Percentiles rank a stretch among this genome's conserved stretches.
phyloP scores from a whole-genome alignment of 768 basidiomycete species.

The Lentinula aciculospora region DNA sequence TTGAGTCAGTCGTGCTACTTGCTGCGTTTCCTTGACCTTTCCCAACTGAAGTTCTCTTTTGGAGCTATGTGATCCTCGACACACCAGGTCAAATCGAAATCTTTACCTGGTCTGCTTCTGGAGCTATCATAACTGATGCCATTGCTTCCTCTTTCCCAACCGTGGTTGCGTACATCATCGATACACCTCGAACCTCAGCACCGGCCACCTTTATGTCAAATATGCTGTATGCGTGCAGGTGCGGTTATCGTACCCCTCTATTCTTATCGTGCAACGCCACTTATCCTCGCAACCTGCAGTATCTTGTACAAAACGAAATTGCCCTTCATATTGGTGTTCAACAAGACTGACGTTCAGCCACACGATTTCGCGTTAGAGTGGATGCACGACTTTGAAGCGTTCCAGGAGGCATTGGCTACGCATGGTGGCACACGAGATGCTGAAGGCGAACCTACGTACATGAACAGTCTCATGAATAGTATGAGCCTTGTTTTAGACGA shows the following conservation, averaged over 20 bases:
- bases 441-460: conserved; percentile 92
- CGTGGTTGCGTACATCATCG: conserved; percentile 94
- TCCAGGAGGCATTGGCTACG: conserved; percentile 80
- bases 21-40: conserved; percentile 1
- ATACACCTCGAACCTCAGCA: conserved; percentile 89
- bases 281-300: conserved; percentile 31
- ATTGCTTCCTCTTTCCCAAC: conserved; percentile 91
- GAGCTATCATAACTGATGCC: conserved; percentile 97
- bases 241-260: neutral
- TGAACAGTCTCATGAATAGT: conserved; percentile 98
- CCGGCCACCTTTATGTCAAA: conserved; percentile 99
- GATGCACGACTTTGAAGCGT: conserved; percentile 98
- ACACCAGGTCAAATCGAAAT: conserved; percentile 99
- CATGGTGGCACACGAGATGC: conserved; percentile 63
- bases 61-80: conserved; percentile 89
- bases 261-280: neutral
- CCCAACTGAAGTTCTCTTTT: neutral
- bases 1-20: conserved; percentile 62
- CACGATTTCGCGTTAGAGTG: conserved; percentile 93
- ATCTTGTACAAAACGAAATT: conserved; percentile 98
- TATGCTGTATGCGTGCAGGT: conserved; percentile 99
- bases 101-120: conserved; percentile 99
- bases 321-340: conserved; percentile 97
- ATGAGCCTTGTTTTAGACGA: conserved; percentile 98
- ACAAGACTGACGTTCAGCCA: conserved; percentile 91